Evolutionary conservation across 495 filamentous ascomycete genomes (phyloP).

Genomic region (Penicillium alfredii): DNA sequence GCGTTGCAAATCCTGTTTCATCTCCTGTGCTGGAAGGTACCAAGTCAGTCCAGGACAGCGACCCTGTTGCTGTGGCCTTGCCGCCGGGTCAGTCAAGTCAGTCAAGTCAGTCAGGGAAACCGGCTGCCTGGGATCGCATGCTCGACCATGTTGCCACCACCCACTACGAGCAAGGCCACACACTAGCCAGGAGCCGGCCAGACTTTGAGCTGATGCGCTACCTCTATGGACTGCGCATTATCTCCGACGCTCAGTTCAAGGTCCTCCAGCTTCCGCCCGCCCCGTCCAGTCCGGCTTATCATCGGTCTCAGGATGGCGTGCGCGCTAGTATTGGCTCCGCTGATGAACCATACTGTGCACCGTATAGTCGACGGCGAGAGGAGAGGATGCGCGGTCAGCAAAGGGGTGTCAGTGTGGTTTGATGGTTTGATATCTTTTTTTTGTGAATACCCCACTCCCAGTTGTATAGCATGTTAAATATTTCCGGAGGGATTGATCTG

Average conservation of each 20-base stretch:
- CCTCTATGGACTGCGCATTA: constrained; percentile 36
- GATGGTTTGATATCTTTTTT: no score
- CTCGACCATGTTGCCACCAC: constrained; percentile 34
- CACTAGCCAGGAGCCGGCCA: constrained; percentile 34
- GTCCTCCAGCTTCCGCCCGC: constrained; percentile 39
- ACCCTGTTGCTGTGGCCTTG: no score
- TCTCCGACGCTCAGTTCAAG: constrained; percentile 43
- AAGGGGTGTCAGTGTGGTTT: constrained; percentile 33
- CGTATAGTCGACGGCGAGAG: constrained; percentile 41
- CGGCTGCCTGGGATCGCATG: constrained; percentile 35
- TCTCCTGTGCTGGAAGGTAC: not conserved
- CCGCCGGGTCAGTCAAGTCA: no score
- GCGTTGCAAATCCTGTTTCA: constrained; percentile 7
- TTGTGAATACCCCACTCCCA: no score
- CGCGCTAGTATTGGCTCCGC: constrained; percentile 39
- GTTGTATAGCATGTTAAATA: constrained; percentile 1
- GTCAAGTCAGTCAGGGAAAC: no score
- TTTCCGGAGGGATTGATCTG: no score
- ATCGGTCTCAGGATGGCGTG: constrained; percentile 37
- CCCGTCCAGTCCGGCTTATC: constrained; percentile 41
- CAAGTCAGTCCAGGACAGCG: not conserved
- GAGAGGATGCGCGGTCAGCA: constrained; percentile 37
- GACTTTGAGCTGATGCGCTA: constrained; percentile 45
- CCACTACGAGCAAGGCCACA: constrained; percentile 38
- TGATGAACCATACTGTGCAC: constrained; percentile 42